These are phyloP conservation scores for Colletotrichum sp. DNA, from an alignment of 2,329 filamentous ascomycete species.

Conservation along the genomic window DNA sequence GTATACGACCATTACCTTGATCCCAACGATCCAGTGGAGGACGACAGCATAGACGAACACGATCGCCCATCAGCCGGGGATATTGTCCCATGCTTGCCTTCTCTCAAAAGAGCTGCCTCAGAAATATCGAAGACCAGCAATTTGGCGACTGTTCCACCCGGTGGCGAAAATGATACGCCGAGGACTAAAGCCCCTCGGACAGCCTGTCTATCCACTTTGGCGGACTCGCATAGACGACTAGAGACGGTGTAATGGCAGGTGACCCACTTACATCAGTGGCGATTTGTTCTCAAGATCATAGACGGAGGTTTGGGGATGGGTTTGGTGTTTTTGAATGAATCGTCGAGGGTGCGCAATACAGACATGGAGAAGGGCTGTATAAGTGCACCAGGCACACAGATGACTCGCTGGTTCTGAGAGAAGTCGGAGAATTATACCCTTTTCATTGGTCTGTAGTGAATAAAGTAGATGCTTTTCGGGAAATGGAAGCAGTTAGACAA, in stretches of 20 bases:
- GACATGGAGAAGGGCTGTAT: not conserved
- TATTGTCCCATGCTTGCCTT: slow-evolving; percentile 40
- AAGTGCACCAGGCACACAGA: not conserved
- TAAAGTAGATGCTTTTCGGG: not conserved
- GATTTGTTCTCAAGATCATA: not conserved
- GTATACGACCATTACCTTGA: slow-evolving; percentile 56
- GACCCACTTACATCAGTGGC: not conserved
- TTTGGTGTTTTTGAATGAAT: not conserved
- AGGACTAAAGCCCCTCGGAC: slow-evolving; percentile 42
- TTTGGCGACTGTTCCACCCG: slow-evolving; percentile 40
- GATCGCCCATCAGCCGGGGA: slow-evolving; percentile 50
- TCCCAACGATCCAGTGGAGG: slow-evolving; percentile 37
- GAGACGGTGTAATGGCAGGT: slow-evolving; percentile 36
- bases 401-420: not conserved
- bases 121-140: slow-evolving; percentile 56
- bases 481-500: not conserved
- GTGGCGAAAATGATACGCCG: slow-evolving; percentile 33
- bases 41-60: slow-evolving; percentile 38
- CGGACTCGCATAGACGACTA: slow-evolving; percentile 43
- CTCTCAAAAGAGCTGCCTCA: slow-evolving; percentile 55
- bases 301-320: not conserved
- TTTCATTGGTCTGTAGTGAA: not conserved
- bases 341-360: not conserved
- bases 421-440: slow-evolving; percentile 2
- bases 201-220: slow-evolving; percentile 39